These are phyloP conservation scores for Neurospora sublineolata DNA, from an alignment of 495 filamentous ascomycete species.

Conservation along the genomic window DNA sequence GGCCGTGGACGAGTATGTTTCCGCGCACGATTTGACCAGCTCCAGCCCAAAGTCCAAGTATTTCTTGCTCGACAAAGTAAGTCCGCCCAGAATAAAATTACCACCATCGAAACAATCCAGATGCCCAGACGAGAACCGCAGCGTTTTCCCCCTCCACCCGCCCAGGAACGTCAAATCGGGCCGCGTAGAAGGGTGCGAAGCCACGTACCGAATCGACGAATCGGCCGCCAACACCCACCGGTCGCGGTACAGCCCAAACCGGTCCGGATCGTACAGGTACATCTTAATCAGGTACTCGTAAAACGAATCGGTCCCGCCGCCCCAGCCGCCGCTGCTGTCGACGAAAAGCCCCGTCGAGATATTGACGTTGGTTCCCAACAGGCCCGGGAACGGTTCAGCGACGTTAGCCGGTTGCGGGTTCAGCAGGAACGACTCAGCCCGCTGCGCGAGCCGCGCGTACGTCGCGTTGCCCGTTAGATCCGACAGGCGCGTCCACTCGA, in stretches of 20 bases:
- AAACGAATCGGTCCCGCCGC: conserved; percentile 68
- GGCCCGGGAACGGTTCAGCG: conserved; percentile 64
- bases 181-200: conserved; percentile 55
- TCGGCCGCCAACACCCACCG: conserved; percentile 71
- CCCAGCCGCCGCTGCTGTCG: conserved; percentile 63
- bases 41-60: conserved; percentile 66
- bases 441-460: conserved; percentile 57
- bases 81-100: conserved; percentile 77
- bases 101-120: conserved; percentile 79
- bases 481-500: conserved; percentile 78
- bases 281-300: conserved; percentile 95
- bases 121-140: conserved; percentile 48
- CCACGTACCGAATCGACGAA: conserved; percentile 60
- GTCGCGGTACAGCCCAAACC: conserved; percentile 53
- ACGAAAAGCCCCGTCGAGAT: conserved; percentile 54
- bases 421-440: conserved; percentile 62
- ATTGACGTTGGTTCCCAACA: conserved; percentile 59
- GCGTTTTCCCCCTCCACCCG: conserved; percentile 33
- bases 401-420: conserved; percentile 44
- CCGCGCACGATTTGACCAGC: conserved; percentile 63
- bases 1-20: conserved; percentile 55
- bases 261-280: conserved; percentile 66
- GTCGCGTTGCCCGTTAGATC: conserved; percentile 58
- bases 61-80: conserved; percentile 48
- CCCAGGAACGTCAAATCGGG: conserved; percentile 70